Evolutionary conservation across 805 yeast genomes (phyloP).

Genomic region (Kluyveromyces starmeri): DNA sequence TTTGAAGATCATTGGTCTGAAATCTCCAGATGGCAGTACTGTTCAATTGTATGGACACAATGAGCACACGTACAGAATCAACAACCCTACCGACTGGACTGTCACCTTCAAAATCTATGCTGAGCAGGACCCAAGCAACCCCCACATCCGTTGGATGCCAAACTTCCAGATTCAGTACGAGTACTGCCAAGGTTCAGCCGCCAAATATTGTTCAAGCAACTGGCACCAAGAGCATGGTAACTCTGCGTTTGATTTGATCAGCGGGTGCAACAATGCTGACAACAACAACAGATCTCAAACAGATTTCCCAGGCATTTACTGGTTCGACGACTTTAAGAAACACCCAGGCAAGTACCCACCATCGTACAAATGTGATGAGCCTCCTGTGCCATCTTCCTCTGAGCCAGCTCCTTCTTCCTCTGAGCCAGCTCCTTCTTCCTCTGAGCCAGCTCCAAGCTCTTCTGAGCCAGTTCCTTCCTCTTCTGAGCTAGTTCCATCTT

Average conservation of each 20-base stretch:
- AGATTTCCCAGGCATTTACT: constrained; percentile 23
- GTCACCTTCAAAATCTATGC: constrained; percentile 22
- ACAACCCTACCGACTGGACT: constrained; percentile 22
- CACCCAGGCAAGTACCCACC: neutral
- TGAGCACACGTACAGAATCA: constrained; percentile 13
- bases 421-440: neutral
- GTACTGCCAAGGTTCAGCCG: constrained; percentile 20
- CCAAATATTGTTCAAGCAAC: neutral
- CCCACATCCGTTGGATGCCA: constrained; percentile 17
- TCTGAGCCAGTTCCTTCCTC: neutral
- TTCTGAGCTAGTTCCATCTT: neutral
- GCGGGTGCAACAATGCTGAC: constrained; percentile 20
- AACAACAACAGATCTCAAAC: constrained; percentile 23
- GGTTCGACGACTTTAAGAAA: constrained; percentile 9
- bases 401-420: neutral
- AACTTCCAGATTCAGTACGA: constrained; percentile 27
- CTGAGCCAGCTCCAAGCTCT: neutral
- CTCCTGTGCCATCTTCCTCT: neutral
- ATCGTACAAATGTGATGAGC: constrained; percentile 1
- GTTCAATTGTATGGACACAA: constrained; percentile 21
- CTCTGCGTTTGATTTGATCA: constrained; percentile 18
- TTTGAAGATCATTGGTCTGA: constrained; percentile 23
- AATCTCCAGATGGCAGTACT: constrained; percentile 20
- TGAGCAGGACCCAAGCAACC: constrained; percentile 6
- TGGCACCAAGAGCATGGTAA: constrained; percentile 9